Percentiles rank a stretch among this genome's conserved stretches.
Conservation (phyloP, 208 protist genomes). For the Leptomonas seymouri region DNA sequence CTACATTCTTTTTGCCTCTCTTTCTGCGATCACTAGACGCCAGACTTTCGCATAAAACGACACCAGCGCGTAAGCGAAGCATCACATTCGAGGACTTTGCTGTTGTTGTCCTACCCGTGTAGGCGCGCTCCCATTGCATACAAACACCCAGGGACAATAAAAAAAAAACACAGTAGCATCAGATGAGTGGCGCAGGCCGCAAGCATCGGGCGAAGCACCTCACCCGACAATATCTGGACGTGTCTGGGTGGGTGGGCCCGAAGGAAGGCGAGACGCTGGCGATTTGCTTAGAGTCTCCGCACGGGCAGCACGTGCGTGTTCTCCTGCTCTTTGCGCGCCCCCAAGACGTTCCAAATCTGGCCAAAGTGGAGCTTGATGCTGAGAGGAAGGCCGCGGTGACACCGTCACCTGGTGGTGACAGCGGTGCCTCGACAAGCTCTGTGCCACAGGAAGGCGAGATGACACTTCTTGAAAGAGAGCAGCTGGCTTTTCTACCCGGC, state of each 20-base stretch:
- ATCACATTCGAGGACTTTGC: too few relatives aligned
- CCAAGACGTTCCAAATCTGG: neutral
- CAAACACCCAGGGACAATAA: neutral
- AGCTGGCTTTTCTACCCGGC: slow-evolving; percentile 66
- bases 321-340: slow-evolving; percentile 32
- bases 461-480: slow-evolving; percentile 24
- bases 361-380: neutral
- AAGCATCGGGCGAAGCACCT: slow-evolving; percentile 89
- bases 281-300: slow-evolving; percentile 70
- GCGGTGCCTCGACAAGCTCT: neutral
- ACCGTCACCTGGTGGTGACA: neutral
- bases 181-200: slow-evolving; percentile 74
- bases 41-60: too few relatives aligned
- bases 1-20: too few relatives aligned
- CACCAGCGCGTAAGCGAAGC: too few relatives aligned
- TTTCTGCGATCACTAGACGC: too few relatives aligned
- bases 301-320: slow-evolving; percentile 75
- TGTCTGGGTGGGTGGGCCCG: slow-evolving; percentile 53
- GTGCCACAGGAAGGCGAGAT: neutral
- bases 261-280: slow-evolving; percentile 57
- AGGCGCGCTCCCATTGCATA: neutral
- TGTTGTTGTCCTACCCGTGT: too few relatives aligned
- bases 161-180: slow-evolving; percentile 5
- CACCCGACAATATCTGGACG: slow-evolving; percentile 74
- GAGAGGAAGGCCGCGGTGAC: neutral